phyloP scores from a whole-genome alignment of 768 basidiomycete genomes.

The Lentinula raphanica region DNA sequence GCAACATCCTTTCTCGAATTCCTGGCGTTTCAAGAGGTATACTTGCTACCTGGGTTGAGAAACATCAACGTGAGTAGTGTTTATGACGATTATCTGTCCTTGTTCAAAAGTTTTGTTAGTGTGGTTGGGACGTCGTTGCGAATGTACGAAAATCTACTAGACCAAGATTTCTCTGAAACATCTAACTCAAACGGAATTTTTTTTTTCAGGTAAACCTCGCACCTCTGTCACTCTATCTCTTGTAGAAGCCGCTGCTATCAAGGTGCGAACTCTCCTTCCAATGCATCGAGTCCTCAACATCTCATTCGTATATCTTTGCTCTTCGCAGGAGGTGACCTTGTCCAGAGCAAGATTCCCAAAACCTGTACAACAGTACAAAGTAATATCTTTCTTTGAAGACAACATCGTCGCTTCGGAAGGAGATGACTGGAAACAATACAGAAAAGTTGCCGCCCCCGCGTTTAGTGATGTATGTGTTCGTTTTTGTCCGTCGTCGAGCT shows the following conservation, averaged over 20 bases:
- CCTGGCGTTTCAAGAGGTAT: background rate
- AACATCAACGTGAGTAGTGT: conserved; percentile 1
- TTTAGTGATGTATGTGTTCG: conserved; percentile 50
- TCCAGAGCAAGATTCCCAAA: conserved; percentile 54
- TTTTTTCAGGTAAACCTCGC: background rate
- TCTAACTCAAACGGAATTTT: background rate
- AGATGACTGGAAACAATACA: conserved; percentile 59
- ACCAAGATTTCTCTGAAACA: background rate
- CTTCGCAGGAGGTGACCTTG: conserved; percentile 41
- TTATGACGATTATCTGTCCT: background rate
- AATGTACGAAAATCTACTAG: background rate
- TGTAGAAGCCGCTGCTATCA: conserved; percentile 1
- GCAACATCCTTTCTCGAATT: background rate
- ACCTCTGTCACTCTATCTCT: background rate
- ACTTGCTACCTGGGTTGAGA: background rate
- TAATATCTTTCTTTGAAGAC: conserved; percentile 45
- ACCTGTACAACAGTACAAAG: conserved; percentile 39
- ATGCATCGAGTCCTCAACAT: no score
- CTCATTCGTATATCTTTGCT: background rate
- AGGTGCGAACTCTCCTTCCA: conserved; percentile 5
- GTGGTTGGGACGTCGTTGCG: background rate
- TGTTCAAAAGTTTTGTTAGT: background rate
- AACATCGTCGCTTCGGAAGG: conserved; percentile 64
- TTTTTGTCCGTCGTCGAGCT: background rate
- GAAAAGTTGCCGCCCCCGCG: conserved; percentile 60